Evolutionary conservation across 2,329 filamentous ascomycete species (phyloP), one percentile per base, ranked within the genome.

Genomic region (Fusarium chuoi): DNA sequence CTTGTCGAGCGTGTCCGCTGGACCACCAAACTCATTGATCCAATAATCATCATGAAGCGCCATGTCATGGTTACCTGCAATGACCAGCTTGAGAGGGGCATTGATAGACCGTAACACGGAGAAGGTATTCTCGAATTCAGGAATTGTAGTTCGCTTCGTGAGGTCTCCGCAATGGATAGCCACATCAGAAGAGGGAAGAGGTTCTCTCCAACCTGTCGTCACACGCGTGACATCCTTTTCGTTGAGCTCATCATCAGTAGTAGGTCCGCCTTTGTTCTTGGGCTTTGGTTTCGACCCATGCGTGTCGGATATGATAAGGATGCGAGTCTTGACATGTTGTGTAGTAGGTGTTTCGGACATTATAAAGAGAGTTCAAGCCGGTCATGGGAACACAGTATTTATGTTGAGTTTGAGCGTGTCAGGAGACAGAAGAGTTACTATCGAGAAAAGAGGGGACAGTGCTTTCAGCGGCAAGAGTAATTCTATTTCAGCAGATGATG

Each of bases 11-110:
- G 79, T 77, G 15, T 68, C 58, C 20, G 41, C 57, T 13, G 62
- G 22, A 7, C 66, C 67, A 7, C 59, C 64, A 9, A 26, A 55
- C 30, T 70, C 33, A 22, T 73, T 17, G 12, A 57, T 33, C 56
- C 68, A 79, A 58, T 65, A 78, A 12, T 48, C 33, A 20, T 68
- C 55, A 35, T 88, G 83, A 45, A 87, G 79, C 0, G 80, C 84
- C 52, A 84, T 82, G 73, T 90, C 87, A 72, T 90, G 88, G 66
- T 89, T 89, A 5, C 88, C 87, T 5, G 87, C 83, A 66, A 90
- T 89, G 48, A 85, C 83, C 7, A 90, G 81, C 70, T 89, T 89
- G 12, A 89, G 79, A 0, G 86, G 84, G 3, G 87, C 86, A 11
- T 82, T 71, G n/a, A 88, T 76, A 4, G 65, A 58, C 9, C 82